Evolutionary conservation across 305 asterid species (phyloP).

Genomic region (Fraxinus greggii): DNA sequence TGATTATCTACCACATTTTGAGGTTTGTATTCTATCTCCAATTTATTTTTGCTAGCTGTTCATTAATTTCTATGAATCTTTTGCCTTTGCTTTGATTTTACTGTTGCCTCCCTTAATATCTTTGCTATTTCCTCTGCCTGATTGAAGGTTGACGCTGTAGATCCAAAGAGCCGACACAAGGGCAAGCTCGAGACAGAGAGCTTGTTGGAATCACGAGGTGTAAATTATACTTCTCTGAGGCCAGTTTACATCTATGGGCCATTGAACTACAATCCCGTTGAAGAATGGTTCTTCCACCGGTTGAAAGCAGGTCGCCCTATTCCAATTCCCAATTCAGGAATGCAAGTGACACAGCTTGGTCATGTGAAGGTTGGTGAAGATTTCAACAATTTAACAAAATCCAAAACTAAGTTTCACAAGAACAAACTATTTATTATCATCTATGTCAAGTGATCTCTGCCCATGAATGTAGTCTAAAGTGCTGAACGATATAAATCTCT

Average conservation of each 20-base stretch:
- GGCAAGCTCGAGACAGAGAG: conserved; percentile 98
- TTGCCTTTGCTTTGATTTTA: background rate
- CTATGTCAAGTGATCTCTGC: background rate
- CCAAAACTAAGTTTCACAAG: background rate
- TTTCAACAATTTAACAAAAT: background rate
- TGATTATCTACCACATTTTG: conserved; percentile 69
- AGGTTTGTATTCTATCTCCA: conserved; percentile 39
- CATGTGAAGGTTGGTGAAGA: conserved; percentile 74
- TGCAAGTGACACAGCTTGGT: conserved; percentile 93
- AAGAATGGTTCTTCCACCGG: conserved; percentile 99
- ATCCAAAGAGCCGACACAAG: conserved; percentile 97
- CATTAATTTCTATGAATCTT: background rate
- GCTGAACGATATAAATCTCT: background rate
- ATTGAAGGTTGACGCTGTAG: conserved; percentile 80
- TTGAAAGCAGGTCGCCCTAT: conserved; percentile 94
- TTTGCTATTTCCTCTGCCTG: background rate
- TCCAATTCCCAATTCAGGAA: conserved; percentile 86
- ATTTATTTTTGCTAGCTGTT: background rate
- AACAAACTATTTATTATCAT: background rate
- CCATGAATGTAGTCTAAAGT: background rate
- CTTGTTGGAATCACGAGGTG: conserved; percentile 60
- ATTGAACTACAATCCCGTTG: conserved; percentile 93
- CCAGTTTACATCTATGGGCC: conserved; percentile 98
- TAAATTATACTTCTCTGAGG: conserved; percentile 88
- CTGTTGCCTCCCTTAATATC: background rate